phyloP scores from a whole-genome alignment of 306 rosid species.

The Medicago lupulina region DNA sequence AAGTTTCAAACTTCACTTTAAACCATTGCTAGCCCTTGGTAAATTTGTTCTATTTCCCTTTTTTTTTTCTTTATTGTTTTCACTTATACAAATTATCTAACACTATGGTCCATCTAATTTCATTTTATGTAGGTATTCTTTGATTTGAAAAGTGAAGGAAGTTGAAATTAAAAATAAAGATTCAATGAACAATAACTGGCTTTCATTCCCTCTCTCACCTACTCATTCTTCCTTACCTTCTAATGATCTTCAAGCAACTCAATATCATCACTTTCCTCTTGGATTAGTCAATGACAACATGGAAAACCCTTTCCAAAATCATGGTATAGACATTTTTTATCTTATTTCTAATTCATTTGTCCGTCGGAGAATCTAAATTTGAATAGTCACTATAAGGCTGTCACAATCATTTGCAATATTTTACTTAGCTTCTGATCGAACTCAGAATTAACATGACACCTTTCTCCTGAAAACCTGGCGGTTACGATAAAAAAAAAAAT shows the following conservation, averaged over 20 bases:
- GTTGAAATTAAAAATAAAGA: slow-evolving; percentile 38
- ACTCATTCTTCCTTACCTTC: slow-evolving; percentile 76
- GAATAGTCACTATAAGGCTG: no score
- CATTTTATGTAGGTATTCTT: slow-evolving; percentile 50
- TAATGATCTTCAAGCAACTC: slow-evolving; percentile 70
- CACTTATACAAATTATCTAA: no score
- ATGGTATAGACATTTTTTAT: slow-evolving; percentile 43
- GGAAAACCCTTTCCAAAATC: slow-evolving; percentile 86
- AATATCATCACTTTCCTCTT: slow-evolving; percentile 83
- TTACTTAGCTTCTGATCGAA: neutral
- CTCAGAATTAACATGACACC: neutral
- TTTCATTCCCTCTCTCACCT: slow-evolving; percentile 92
- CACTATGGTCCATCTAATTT: neutral
- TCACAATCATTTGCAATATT: no score
- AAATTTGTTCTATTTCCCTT: slow-evolving; percentile 6
- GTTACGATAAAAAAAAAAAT: no score
- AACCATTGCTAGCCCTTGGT: slow-evolving; percentile 15
- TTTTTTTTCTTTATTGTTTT: neutral
- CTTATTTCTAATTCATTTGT: no score
- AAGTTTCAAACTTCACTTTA: slow-evolving; percentile 28
- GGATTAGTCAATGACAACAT: slow-evolving; percentile 75
- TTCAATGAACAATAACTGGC: slow-evolving; percentile 97
- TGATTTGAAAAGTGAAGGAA: slow-evolving; percentile 36
- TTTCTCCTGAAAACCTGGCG: no score
- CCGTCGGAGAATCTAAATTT: no score